These are phyloP conservation scores for Cutaneotrichosporon mucoides DNA, from an alignment of 1,284 basidiomycete genomes.

Conservation along the genomic window DNA sequence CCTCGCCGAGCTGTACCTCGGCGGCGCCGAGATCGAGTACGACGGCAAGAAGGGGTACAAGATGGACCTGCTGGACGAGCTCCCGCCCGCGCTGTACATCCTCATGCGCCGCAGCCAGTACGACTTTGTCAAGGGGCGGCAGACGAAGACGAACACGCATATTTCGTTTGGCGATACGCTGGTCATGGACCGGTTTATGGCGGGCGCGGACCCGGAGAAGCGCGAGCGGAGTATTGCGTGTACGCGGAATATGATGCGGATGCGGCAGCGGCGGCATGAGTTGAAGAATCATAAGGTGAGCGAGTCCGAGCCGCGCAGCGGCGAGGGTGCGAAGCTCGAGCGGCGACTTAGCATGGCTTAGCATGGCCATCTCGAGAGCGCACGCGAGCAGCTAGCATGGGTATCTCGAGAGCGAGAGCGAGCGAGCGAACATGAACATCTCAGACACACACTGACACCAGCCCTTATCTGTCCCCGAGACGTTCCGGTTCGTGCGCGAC, in stretches of 20 bases:
- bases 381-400: too few species aligned
- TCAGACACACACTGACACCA: slow-evolving; percentile 2
- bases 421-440: too few species aligned
- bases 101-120: slow-evolving; percentile 98
- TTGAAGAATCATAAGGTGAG: slow-evolving; percentile 54
- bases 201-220: slow-evolving; percentile 66
- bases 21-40: slow-evolving; percentile 76
- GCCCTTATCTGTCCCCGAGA: slow-evolving; percentile 35
- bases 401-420: too few species aligned
- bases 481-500: slow-evolving; percentile 31
- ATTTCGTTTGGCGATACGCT: slow-evolving; percentile 84
- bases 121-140: slow-evolving; percentile 61
- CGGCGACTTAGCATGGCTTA: too few species aligned
- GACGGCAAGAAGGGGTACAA: slow-evolving; percentile 81
- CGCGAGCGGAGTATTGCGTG: slow-evolving; percentile 65
- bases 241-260: slow-evolving; percentile 61
- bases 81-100: slow-evolving; percentile 89
- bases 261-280: slow-evolving; percentile 62
- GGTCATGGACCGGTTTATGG: slow-evolving; percentile 87
- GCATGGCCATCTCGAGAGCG: too few species aligned
- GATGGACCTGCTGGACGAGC: slow-evolving; percentile 78
- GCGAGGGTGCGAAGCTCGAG: too few species aligned
- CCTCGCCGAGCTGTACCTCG: slow-evolving; percentile 78
- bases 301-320: too few species aligned
- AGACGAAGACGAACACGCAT: slow-evolving; percentile 94